Conservation (phyloP, 2,329 filamentous ascomycete genomes). For the Trichophyton benhamiae region DNA sequence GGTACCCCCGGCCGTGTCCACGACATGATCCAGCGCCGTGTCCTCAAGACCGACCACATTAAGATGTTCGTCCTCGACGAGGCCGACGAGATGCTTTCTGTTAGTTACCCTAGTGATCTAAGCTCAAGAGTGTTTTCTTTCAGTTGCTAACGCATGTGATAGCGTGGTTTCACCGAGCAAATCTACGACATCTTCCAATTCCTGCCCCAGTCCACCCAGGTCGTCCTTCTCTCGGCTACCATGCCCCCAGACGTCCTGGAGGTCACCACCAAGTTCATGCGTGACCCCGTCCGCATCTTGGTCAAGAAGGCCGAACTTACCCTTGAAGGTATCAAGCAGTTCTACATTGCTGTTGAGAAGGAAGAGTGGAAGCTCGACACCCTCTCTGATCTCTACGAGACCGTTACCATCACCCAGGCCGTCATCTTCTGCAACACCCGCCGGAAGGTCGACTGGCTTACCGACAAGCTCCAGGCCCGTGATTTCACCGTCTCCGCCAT, state of each 20-base stretch:
- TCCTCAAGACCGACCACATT: slow-evolving; percentile 60
- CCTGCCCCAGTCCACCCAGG: slow-evolving; percentile 93
- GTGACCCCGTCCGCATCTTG: slow-evolving; percentile 93
- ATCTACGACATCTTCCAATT: slow-evolving; percentile 99
- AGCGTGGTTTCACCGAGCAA: slow-evolving; percentile 96
- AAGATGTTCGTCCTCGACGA: slow-evolving; percentile 70
- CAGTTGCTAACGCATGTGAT: neutral
- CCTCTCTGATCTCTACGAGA: slow-evolving; percentile 97
- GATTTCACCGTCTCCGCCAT: slow-evolving; percentile 98
- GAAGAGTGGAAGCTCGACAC: slow-evolving; percentile 99
- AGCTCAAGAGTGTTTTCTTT: neutral
- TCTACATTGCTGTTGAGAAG: slow-evolving; percentile 99
- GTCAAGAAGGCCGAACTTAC: slow-evolving; percentile 99
- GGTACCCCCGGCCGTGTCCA: slow-evolving; percentile 92
- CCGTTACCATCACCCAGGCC: slow-evolving; percentile 96
- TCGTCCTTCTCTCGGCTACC: slow-evolving; percentile 93
- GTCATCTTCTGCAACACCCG: slow-evolving; percentile 99
- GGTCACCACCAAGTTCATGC: slow-evolving; percentile 99
- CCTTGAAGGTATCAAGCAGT: slow-evolving; percentile 99
- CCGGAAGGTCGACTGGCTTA: slow-evolving; percentile 99
- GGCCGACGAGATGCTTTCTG: slow-evolving; percentile 69
- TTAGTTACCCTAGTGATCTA: slow-evolving; percentile 10
- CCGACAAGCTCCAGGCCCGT: slow-evolving; percentile 96
- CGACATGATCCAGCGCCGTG: slow-evolving; percentile 67
- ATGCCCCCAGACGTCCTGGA: slow-evolving; percentile 99